Evolutionary conservation across 805 yeast genomes (phyloP), one percentile per base, ranked within the genome.

Genomic region (Hanseniaspora valbyensis): DNA sequence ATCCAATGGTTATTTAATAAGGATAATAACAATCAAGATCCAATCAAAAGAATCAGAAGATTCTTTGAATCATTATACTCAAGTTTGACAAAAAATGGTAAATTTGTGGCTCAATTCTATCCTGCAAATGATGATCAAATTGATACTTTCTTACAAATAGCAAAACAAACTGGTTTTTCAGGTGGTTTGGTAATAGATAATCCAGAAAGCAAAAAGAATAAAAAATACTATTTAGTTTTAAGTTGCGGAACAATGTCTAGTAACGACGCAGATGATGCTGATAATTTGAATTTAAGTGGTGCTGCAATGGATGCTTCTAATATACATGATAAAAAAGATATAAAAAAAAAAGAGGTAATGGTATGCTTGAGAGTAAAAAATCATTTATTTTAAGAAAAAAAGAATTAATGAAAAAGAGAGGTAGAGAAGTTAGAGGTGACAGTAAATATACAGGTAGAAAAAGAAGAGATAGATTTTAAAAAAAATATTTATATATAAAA

Each of bases 1-100:
- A 88, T 92, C 46, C 98, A 92, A 66, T 92, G 98, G 98, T 75
- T 92, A 38, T 89, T 96, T 70, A 92, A 92, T 64, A 97, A 97
- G 2, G 98, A 92, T 64, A 74, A 86, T 5, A 66, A 86, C 2
- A 71, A 73, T 36, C 81, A 80, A 49, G 95, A 89, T 61, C 98
- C 98, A 21, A 81, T 82, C 61, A 75, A 74, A 59, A 77, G 98
- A 65, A 67, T 87, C 50, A 69, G 81, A 66, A 70, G 83, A 42
- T 92, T 92, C 61, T 92, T 92, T 73, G 83, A 84, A 65, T 81
- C 95, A 0, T 70, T 92, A 48, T 92, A 85, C 66, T 87, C 95
- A 0, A 71, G 87, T 32, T 71, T 92, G 65, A 82, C 77, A 61
- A 77, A 95, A 62, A 98, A 98, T 44, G 98, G 98, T 6, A 92